A percentile compares a stretch with the other conserved stretches of the same genome.
Conservation (phyloP, 2,329 filamentous ascomycete genomes). For the Drechslerella coelobrocha region DNA sequence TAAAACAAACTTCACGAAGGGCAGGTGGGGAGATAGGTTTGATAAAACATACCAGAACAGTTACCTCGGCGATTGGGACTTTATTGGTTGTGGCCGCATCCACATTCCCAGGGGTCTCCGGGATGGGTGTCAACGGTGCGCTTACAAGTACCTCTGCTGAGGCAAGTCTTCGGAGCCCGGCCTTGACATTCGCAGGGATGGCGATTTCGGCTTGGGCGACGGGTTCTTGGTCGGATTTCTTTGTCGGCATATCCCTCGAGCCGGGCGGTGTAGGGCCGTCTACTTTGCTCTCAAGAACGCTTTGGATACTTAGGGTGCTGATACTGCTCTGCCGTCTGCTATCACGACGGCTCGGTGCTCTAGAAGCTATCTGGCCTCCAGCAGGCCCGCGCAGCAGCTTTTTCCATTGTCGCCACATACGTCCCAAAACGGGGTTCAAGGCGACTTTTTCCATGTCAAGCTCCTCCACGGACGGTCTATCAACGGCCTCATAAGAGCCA, state of each 20-base stretch:
- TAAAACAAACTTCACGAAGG: slow-evolving; percentile 12
- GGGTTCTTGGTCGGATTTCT: slow-evolving; percentile 22
- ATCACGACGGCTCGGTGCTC: slow-evolving; percentile 41
- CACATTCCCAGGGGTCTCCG: slow-evolving; percentile 35
- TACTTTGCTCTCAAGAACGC: slow-evolving; percentile 35
- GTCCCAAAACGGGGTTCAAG: slow-evolving; percentile 83
- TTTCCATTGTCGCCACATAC: slow-evolving; percentile 94
- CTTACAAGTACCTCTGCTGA: slow-evolving; percentile 43
- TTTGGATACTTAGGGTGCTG: slow-evolving; percentile 43
- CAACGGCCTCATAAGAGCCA: slow-evolving; percentile 64
- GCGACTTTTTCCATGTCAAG: slow-evolving; percentile 91
- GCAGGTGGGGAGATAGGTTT: slow-evolving; percentile 28
- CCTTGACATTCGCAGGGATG: slow-evolving; percentile 28
- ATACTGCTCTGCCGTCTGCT: slow-evolving; percentile 44
- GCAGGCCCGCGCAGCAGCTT: slow-evolving; percentile 70
- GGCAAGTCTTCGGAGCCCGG: slow-evolving; percentile 40
- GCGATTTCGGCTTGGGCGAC: slow-evolving; percentile 20
- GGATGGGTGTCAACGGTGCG: slow-evolving; percentile 48
- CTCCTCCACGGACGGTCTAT: slow-evolving; percentile 83
- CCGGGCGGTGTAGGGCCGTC: slow-evolving; percentile 10
- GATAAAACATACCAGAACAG: slow-evolving; percentile 39
- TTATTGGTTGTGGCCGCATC: slow-evolving; percentile 25
- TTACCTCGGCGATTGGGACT: slow-evolving; percentile 31
- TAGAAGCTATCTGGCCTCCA: slow-evolving; percentile 42
- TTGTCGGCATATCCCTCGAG: slow-evolving; percentile 13